Conservation (phyloP, 1,284 basidiomycete species). For the Cystobasidium slooffiae region DNA sequence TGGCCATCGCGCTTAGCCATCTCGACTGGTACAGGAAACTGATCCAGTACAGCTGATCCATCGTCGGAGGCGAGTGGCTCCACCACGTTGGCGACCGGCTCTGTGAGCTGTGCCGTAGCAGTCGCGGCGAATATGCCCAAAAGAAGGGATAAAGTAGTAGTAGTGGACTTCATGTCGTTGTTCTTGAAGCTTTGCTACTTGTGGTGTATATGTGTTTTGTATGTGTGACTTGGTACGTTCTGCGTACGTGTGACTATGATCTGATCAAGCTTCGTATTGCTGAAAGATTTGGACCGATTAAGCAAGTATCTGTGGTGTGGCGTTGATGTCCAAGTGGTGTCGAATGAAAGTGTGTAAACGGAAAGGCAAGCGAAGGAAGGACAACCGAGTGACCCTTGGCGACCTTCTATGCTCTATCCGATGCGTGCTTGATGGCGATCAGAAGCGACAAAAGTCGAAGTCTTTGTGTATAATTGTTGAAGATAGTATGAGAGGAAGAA, state of each 20-base stretch:
- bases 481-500: too few species aligned
- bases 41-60: background rate
- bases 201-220: background rate
- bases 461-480: background rate
- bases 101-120: background rate
- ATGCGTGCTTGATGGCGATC: background rate
- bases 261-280: too few species aligned
- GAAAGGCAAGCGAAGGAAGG: background rate
- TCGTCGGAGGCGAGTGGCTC: background rate
- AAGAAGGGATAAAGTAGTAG: slow-evolving; percentile 7
- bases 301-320: background rate
- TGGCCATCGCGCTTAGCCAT: too few species aligned
- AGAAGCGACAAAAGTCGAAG: background rate
- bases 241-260: background rate
- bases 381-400: too few species aligned
- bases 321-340: background rate
- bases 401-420: background rate
- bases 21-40: too few species aligned
- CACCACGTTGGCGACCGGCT: background rate
- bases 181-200: background rate
- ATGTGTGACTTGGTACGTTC: background rate
- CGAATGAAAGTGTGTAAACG: background rate
- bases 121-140: slow-evolving; percentile 1
- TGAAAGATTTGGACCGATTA: too few species aligned
- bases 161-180: slow-evolving; percentile 1